Percentiles rank a stretch among this genome's conserved stretches.
These are phyloP conservation scores for Neurospora sublineolata DNA, from an alignment of 495 filamentous ascomycete genomes.

Conservation along the genomic window DNA sequence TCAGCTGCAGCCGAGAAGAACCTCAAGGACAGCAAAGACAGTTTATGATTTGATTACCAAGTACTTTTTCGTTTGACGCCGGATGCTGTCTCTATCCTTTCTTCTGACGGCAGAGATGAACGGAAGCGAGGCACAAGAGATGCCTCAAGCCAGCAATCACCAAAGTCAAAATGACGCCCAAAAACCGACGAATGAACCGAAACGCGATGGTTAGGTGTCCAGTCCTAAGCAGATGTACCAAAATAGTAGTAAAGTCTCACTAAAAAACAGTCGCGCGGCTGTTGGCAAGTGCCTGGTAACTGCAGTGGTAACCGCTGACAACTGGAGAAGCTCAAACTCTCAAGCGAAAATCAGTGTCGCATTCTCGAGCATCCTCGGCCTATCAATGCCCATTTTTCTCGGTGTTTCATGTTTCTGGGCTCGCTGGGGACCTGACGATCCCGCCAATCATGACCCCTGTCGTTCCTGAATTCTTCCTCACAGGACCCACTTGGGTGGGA, in stretches of 20 bases:
- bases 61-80: not conserved
- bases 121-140: not conserved
- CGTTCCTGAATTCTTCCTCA: not conserved
- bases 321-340: not conserved
- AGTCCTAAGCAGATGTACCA: not conserved
- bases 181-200: not conserved
- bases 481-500: not conserved
- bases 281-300: not conserved
- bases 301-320: not conserved
- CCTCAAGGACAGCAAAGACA: not conserved
- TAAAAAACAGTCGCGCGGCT: slow-evolving; percentile 1
- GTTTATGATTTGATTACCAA: not conserved
- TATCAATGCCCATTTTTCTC: not conserved
- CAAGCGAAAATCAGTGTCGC: not conserved
- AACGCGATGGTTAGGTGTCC: not conserved
- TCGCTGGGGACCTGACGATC: not conserved
- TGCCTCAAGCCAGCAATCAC: not conserved
- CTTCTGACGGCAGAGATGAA: not conserved
- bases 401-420: not conserved
- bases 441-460: not conserved
- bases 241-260: not conserved
- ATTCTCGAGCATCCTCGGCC: not conserved
- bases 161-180: not conserved
- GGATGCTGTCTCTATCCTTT: not conserved
- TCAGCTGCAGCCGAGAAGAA: not conserved